These are phyloP conservation scores for Lyophyllum semitale DNA, from an alignment of 768 basidiomycete genomes.

Conservation along the genomic window DNA sequence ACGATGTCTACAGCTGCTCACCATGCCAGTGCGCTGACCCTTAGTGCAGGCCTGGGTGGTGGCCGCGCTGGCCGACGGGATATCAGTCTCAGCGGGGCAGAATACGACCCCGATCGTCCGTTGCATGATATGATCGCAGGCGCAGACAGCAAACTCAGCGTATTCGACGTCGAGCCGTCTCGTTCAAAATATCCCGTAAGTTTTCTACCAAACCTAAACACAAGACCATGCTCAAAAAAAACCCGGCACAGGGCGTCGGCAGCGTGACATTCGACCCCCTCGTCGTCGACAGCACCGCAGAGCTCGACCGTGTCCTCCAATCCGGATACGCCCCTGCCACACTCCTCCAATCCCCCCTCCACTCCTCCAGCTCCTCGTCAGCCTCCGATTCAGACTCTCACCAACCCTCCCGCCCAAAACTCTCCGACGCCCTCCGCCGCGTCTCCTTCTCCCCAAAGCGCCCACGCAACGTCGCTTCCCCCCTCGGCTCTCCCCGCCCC, in stretches of 20 bases:
- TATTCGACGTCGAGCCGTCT: constrained; percentile 55
- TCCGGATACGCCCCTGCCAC: constrained; percentile 47
- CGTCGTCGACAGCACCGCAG: constrained; percentile 61
- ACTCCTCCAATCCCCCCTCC: constrained; percentile 48
- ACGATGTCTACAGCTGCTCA: constrained; percentile 85
- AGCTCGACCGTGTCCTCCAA: constrained; percentile 61
- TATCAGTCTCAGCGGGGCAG: constrained; percentile 67
- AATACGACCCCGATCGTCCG: constrained; percentile 85
- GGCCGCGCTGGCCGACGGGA: constrained; percentile 53
- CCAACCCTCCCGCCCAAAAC: constrained; percentile 54
- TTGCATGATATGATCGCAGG: constrained; percentile 71
- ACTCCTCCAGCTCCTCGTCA: constrained; percentile 49
- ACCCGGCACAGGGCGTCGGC: constrained; percentile 24
- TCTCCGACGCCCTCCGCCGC: constrained; percentile 71
- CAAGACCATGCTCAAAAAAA: neutral
- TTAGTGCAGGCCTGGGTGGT: constrained; percentile 79
- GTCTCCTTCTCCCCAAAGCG: constrained; percentile 78
- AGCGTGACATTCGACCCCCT: constrained; percentile 53
- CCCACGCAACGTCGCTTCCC: constrained; percentile 47
- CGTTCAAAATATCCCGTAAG: constrained; percentile 52
- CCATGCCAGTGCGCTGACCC: constrained; percentile 86
- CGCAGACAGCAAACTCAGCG: constrained; percentile 55
- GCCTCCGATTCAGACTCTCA: constrained; percentile 54
- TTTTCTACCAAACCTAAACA: constrained; percentile 2
- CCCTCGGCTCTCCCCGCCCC: constrained; percentile 19